Conservation (phyloP, 768 basidiomycete species). For the Mycena leptocephala region DNA sequence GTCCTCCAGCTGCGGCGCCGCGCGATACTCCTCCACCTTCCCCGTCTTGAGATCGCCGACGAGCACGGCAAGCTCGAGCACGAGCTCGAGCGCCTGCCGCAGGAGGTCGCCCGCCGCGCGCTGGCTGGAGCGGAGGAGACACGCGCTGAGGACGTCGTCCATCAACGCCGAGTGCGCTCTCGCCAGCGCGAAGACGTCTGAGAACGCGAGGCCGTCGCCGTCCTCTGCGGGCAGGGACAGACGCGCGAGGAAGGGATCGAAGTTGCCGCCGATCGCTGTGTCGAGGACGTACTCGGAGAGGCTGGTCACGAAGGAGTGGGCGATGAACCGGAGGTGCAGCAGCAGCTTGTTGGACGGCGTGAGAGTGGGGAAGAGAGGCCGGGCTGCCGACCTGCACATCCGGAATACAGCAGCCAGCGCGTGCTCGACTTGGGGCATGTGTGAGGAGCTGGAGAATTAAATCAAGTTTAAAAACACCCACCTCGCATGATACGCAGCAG, state of each 20-base stretch:
- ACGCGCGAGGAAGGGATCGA: conserved; percentile 75
- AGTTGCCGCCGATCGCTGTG: conserved; percentile 85
- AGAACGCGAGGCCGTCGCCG: conserved; percentile 52
- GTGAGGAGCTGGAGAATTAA: conserved; percentile 6
- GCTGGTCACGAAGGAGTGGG: conserved; percentile 78
- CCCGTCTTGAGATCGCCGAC: conserved; percentile 73
- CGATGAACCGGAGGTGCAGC: conserved; percentile 81
- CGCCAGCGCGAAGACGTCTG: conserved; percentile 84
- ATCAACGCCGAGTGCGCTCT: conserved; percentile 77
- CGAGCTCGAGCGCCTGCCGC: conserved; percentile 72
- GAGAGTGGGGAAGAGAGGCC: conserved; percentile 74
- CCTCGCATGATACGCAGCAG: conserved; percentile 87
- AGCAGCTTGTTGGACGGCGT: conserved; percentile 67
- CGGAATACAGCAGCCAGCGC: conserved; percentile 78
- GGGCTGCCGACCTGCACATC: conserved; percentile 63
- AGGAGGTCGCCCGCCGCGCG: conserved; percentile 76
- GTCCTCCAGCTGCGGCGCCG: conserved; percentile 69
- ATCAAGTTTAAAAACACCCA: conserved; percentile 47
- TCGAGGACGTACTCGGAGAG: conserved; percentile 85
- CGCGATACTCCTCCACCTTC: conserved; percentile 75
- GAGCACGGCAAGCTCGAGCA: conserved; percentile 79
- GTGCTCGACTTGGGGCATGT: conserved; percentile 69
- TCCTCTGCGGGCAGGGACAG: conserved; percentile 41
- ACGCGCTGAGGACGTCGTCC: conserved; percentile 84
- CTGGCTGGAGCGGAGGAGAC: conserved; percentile 81